Evolutionary conservation across 2,329 filamentous ascomycete species (phyloP).

Genomic region (Lachnellula occidentalis): DNA sequence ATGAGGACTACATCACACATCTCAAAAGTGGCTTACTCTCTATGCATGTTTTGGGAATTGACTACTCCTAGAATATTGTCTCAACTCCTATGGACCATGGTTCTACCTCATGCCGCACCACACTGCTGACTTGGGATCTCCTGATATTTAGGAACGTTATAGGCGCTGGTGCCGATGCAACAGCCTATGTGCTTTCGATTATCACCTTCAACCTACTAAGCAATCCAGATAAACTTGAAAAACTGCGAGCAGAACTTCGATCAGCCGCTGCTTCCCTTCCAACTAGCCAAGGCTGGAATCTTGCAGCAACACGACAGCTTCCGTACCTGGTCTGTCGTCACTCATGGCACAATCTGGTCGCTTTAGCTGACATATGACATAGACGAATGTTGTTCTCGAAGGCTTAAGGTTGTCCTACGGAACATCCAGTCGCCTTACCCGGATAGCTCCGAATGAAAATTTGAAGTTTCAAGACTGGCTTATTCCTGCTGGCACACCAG

Average conservation of each 20-base stretch:
- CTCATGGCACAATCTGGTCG: background rate
- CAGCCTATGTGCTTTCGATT: slow-evolving; percentile 11
- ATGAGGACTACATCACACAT: too few species aligned
- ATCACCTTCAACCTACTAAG: slow-evolving; percentile 16
- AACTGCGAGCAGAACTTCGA: slow-evolving; percentile 14
- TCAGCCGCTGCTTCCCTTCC: background rate
- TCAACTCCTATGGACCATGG: too few species aligned
- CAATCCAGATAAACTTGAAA: slow-evolving; percentile 14
- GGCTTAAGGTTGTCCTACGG: slow-evolving; percentile 15
- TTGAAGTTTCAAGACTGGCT: slow-evolving; percentile 11
- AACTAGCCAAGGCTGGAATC: background rate
- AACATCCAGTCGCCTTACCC: slow-evolving; percentile 9
- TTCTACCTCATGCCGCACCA: too few species aligned
- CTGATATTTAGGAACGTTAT: slow-evolving; percentile 2
- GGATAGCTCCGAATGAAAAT: slow-evolving; percentile 7
- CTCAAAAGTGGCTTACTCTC: too few species aligned
- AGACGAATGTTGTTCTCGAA: slow-evolving; percentile 10
- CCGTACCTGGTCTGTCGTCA: slow-evolving; percentile 16
- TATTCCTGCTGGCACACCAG: slow-evolving; percentile 19
- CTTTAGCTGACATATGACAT: background rate
- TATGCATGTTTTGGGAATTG: too few species aligned
- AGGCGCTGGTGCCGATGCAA: slow-evolving; percentile 19
- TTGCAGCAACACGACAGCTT: slow-evolving; percentile 21
- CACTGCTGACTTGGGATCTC: too few species aligned
- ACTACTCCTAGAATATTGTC: too few species aligned